These are phyloP conservation scores for Eudorina sp. DNA, from an alignment of 139 green algal species.

Conservation along the genomic window DNA sequence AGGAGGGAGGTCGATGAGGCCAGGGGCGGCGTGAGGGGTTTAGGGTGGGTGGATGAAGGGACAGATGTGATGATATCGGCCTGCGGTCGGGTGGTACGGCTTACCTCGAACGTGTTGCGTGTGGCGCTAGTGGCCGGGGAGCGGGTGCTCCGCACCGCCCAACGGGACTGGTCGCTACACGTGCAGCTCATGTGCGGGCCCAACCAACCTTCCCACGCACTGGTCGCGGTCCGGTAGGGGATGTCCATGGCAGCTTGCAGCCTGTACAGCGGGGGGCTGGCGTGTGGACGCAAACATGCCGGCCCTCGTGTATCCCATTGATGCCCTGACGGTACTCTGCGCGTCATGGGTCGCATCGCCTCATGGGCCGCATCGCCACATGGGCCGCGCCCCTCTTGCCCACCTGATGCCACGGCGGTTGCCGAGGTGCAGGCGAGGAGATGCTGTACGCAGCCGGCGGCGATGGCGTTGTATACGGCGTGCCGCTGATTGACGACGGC, in stretches of 20 bases:
- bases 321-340: background rate
- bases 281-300: no score
- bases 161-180: no score
- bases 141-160: no score
- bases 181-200: no score
- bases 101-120: no score
- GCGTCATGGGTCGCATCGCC: background rate
- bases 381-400: background rate
- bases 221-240: background rate
- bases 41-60: background rate
- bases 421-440: conserved; percentile 70
- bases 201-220: no score
- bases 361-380: background rate
- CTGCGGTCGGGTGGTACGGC: no score
- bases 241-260: no score
- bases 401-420: background rate
- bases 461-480: conserved; percentile 87
- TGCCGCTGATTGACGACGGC: conserved; percentile 43
- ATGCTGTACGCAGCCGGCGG: conserved; percentile 80
- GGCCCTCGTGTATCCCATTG: no score
- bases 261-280: background rate
- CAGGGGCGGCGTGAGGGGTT: background rate
- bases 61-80: background rate
- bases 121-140: no score
- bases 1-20: background rate